Evolutionary conservation across 1,139 yeast species (phyloP), one percentile per base, ranked within the genome.

Genomic region (Kazachstania sp.): DNA sequence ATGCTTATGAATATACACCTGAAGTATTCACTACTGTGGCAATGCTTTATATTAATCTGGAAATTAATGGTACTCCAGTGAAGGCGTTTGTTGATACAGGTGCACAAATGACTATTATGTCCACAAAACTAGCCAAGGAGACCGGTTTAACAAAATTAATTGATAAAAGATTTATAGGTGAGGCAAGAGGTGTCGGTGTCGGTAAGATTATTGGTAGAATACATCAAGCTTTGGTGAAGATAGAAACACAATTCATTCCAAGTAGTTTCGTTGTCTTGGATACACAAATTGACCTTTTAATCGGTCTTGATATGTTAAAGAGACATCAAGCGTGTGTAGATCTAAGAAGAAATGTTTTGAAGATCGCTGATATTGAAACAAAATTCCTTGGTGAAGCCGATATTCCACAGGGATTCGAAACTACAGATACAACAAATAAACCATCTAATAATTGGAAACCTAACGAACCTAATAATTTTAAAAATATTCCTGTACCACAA

Each of bases 31-130:
- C 90, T 0, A 68, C 76, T 1, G 94, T 92, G 3, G 78, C 78
- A 38, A 88, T 94, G 96, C 73, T 92, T 45, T 90, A 82, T 67
- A 79, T 92, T 18, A 74, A 82, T 48, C 74, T 88, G 45, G 80
- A 78, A 51, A 83, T 92, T 26, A 88, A 90, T 59, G 92, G 94
- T 0, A 74, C 75, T 44, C 79, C 81, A 23, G 85, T 88, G 8
- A 86, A 86, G 63, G 97, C 97, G 0, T 86, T 92, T 70, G 95
- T 92, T 11, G 99, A 92, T 63, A 81, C 97, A 0, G 98, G 99
- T 2, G 98, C 99, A 0, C 97, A 88, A 64, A 73, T 80, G 39
- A 88, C 98, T 0, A 83, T 90, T 44, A 83, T 83, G 63, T 80
- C 88, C 19, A 85, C 95, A 1, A 68, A 71, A 39, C 72, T 92